These are phyloP conservation scores for Pyrus communis DNA, from an alignment of 306 rosid genomes.

Conservation along the genomic window DNA sequence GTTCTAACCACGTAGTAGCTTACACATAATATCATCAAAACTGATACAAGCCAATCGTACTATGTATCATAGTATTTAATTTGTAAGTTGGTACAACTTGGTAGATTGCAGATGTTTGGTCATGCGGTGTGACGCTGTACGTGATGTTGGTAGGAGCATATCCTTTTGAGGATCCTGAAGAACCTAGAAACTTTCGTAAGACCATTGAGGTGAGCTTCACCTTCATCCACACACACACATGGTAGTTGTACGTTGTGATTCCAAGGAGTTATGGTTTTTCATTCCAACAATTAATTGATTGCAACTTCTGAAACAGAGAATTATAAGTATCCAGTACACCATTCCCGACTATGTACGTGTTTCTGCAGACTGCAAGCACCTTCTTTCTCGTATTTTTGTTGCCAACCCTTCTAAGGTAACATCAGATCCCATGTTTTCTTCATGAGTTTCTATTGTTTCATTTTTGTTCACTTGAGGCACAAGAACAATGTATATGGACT, in stretches of 20 bases:
- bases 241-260: not conserved
- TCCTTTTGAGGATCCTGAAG: conserved; percentile 94
- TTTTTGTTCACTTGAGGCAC: not conserved
- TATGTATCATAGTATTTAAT: not conserved
- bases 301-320: conserved; percentile 56
- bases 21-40: not conserved
- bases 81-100: conserved; percentile 18
- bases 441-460: not conserved
- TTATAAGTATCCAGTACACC: conserved; percentile 62
- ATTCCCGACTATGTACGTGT: conserved; percentile 75
- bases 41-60: not conserved
- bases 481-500: not conserved
- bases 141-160: conserved; percentile 90
- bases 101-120: conserved; percentile 97
- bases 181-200: conserved; percentile 65
- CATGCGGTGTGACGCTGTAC: conserved; percentile 86
- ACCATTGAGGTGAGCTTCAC: conserved; percentile 48
- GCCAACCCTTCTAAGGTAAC: conserved; percentile 72
- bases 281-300: not conserved
- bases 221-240: not conserved
- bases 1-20: not conserved
- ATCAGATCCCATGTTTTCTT: not conserved
- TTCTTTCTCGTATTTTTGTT: conserved; percentile 69
- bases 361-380: conserved; percentile 59
- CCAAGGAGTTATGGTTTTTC: not conserved